phyloP scores from a whole-genome alignment of 2,329 filamentous ascomycete genomes.

The Phyllosticta capitalensis region DNA sequence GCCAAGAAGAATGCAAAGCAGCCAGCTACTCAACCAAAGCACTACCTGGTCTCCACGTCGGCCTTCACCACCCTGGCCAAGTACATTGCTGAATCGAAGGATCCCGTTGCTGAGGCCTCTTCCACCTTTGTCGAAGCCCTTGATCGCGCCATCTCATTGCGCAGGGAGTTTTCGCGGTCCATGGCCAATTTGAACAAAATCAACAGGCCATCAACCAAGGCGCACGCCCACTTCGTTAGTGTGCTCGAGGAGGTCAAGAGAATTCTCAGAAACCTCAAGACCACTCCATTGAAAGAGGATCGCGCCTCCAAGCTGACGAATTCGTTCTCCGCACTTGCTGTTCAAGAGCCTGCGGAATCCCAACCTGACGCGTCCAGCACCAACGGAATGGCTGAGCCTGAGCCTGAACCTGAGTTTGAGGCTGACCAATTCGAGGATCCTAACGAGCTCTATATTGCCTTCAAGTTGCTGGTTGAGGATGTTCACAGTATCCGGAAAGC shows the following conservation, averaged over 20 bases:
- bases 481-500: conserved; percentile 13
- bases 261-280: too few relatives aligned
- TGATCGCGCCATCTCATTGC: not conserved
- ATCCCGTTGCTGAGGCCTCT: not conserved
- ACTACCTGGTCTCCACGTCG: not conserved
- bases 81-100: not conserved
- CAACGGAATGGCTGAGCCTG: too few relatives aligned
- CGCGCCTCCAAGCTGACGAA: too few relatives aligned
- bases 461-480: not conserved
- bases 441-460: not conserved
- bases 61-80: not conserved
- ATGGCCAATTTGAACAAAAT: not conserved
- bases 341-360: too few relatives aligned
- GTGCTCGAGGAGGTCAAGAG: not conserved
- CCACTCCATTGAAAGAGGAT: too few relatives aligned
- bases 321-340: too few relatives aligned
- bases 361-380: too few relatives aligned
- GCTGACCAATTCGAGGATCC: not conserved
- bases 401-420: not conserved
- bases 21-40: not conserved
- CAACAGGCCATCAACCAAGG: not conserved
- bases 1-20: not conserved
- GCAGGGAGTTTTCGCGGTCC: not conserved
- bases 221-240: not conserved
- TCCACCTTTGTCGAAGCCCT: not conserved